phyloP scores from a whole-genome alignment of 2,329 filamentous ascomycete species.

The Aspergillus floridensis region DNA sequence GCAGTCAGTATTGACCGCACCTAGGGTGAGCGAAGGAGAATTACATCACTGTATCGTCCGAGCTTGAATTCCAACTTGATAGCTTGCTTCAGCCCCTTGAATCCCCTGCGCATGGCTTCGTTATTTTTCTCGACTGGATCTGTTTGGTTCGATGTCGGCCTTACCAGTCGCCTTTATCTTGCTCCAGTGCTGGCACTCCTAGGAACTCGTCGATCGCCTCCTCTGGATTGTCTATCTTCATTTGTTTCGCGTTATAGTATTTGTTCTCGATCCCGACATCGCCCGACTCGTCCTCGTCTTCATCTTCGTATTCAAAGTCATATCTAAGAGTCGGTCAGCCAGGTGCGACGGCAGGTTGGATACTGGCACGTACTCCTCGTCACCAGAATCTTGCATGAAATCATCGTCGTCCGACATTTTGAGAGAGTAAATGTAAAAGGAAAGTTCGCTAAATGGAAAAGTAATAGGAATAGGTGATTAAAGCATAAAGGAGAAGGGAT shows the following conservation, averaged over 20 bases:
- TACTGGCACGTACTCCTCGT: constrained; percentile 65
- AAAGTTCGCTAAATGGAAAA: not conserved
- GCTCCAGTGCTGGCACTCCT: constrained; percentile 77
- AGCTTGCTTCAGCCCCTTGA: constrained; percentile 96
- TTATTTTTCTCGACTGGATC: not conserved
- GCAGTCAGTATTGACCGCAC: constrained; percentile 7
- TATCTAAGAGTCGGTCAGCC: constrained; percentile 55
- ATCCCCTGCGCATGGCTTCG: constrained; percentile 58
- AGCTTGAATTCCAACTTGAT: constrained; percentile 96
- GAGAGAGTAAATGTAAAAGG: not conserved
- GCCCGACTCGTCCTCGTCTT: constrained; percentile 80
- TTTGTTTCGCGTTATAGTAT: constrained; percentile 99
- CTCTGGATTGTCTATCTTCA: constrained; percentile 81
- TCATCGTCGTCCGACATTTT: constrained; percentile 80
- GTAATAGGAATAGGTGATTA: not conserved
- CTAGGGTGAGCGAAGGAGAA: not conserved
- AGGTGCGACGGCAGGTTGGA: constrained; percentile 15
- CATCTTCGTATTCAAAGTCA: constrained; percentile 96
- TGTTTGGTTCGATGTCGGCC: constrained; percentile 4
- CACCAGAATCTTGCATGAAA: constrained; percentile 90
- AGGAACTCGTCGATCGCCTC: constrained; percentile 90
- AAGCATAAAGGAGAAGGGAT: not conserved
- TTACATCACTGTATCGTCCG: constrained; percentile 78
- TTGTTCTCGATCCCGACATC: constrained; percentile 98
- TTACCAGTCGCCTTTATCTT: constrained; percentile 91